Evolutionary conservation across 306 rosid species (phyloP).

Genomic region (Cicer pinnatifidum): DNA sequence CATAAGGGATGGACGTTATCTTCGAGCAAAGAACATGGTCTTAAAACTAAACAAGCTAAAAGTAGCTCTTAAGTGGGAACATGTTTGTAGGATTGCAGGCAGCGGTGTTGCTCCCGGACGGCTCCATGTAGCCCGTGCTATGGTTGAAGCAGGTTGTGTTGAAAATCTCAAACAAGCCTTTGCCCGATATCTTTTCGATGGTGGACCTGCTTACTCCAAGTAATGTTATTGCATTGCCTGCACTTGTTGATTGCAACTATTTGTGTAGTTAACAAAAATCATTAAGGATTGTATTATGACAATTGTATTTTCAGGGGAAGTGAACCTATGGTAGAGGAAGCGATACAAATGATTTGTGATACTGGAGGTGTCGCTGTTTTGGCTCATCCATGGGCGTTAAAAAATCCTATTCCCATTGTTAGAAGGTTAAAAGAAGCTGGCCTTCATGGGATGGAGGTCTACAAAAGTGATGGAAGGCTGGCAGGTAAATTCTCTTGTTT

Average conservation of each 20-base stretch:
- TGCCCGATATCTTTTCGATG: constrained; percentile 83
- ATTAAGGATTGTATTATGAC: constrained; percentile 20
- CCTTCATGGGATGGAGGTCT: constrained; percentile 95
- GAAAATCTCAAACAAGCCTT: constrained; percentile 93
- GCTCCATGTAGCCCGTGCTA: constrained; percentile 90
- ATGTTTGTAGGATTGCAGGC: constrained; percentile 87
- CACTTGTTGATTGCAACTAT: constrained; percentile 28
- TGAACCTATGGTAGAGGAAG: constrained; percentile 84
- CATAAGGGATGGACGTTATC: constrained; percentile 89
- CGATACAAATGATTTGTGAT: constrained; percentile 70
- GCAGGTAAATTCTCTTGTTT: constrained; percentile 57
- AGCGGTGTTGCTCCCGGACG: constrained; percentile 97
- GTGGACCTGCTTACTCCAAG: constrained; percentile 97
- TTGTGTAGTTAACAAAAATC: constrained; percentile 18
- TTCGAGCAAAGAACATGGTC: constrained; percentile 86
- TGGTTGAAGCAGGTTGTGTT: constrained; percentile 93
- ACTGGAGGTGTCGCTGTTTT: constrained; percentile 94
- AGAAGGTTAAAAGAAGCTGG: constrained; percentile 88
- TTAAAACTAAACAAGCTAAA: constrained; percentile 83
- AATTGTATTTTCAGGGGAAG: constrained; percentile 74
- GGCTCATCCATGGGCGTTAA: constrained; percentile 98
- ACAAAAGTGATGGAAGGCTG: constrained; percentile 86
- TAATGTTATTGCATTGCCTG: constrained; percentile 53
- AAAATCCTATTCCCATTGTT: constrained; percentile 69
- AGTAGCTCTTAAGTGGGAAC: constrained; percentile 92